phyloP scores from a whole-genome alignment of 768 basidiomycete species.

The Serpula lacrymans region DNA sequence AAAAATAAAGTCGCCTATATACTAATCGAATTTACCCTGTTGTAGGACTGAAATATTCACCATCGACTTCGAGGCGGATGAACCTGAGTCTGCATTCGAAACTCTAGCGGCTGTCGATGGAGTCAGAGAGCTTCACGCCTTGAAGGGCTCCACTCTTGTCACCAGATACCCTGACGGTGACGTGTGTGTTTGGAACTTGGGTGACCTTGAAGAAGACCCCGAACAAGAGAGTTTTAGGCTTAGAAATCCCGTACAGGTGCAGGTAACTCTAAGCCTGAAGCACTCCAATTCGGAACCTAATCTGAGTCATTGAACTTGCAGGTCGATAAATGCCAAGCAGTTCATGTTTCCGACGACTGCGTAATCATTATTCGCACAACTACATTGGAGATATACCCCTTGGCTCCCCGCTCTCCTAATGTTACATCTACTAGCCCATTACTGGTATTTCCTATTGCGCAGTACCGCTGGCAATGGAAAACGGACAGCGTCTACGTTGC shows the following conservation, averaged over 20 bases:
- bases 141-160: constrained; percentile 36
- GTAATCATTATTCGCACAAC: constrained; percentile 43
- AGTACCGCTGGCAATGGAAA: constrained; percentile 52
- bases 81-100: constrained; percentile 37
- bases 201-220: constrained; percentile 25
- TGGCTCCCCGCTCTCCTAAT: constrained; percentile 21
- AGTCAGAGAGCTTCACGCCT: constrained; percentile 30
- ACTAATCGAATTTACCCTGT: too few relatives aligned
- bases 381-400: constrained; percentile 41
- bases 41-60: constrained; percentile 41
- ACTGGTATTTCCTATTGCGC: constrained; percentile 41
- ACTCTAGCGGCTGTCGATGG: constrained; percentile 29
- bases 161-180: constrained; percentile 31
- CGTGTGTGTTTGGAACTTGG: constrained; percentile 35
- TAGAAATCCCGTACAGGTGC: constrained; percentile 27
- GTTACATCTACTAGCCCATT: constrained; percentile 12
- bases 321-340: constrained; percentile 39
- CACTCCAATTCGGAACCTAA: background rate
- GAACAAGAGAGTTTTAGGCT: constrained; percentile 30
- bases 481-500: constrained; percentile 48
- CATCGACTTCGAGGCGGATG: constrained; percentile 33
- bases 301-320: constrained; percentile 13
- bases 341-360: constrained; percentile 40
- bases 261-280: constrained; percentile 22
- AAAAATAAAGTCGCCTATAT: too few relatives aligned